A percentile compares a stretch with the other conserved stretches of the same genome.
Conservation (phyloP, 768 basidiomycete species). For the Tubosaeta sp. region DNA sequence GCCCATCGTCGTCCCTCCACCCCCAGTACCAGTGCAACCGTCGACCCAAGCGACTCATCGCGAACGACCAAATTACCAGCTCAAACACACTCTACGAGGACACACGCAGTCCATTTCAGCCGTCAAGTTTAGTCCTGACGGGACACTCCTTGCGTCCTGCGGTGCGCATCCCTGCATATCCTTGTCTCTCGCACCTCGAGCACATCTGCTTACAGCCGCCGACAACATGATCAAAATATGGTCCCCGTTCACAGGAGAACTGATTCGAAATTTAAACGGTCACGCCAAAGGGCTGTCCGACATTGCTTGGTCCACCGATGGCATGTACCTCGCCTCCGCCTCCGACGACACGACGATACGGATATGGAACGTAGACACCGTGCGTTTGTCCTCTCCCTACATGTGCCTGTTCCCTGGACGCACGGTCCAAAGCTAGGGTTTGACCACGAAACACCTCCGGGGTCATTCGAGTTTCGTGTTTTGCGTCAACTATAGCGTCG, state of each 20-base stretch:
- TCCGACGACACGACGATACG: conserved; percentile 89
- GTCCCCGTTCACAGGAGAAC: conserved; percentile 75
- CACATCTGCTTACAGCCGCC: conserved; percentile 47
- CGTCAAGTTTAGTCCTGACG: conserved; percentile 90
- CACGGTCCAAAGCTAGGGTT: conserved; percentile 42
- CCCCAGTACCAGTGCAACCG: conserved; percentile 30
- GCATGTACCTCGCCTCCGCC: conserved; percentile 78
- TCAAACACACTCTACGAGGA: conserved; percentile 63
- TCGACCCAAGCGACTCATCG: conserved; percentile 32
- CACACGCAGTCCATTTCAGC: conserved; percentile 84
- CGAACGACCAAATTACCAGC: conserved; percentile 60
- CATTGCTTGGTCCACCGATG: conserved; percentile 84
- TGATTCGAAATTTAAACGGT: conserved; percentile 68
- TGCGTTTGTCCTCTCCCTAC: conserved; percentile 34
- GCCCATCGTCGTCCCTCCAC: conserved; percentile 35
- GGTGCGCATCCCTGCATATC: conserved; percentile 46
- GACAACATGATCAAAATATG: conserved; percentile 79
- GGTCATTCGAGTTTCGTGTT: conserved; percentile 89
- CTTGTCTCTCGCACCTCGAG: background rate
- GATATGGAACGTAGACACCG: conserved; percentile 84
- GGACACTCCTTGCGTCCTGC: conserved; percentile 79
- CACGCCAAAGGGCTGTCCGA: conserved; percentile 85
- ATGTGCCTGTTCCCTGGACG: background rate
- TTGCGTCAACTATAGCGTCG: conserved; percentile 86
- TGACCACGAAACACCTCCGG: conserved; percentile 65